Percentiles rank a stretch among this genome's conserved stretches.
phyloP scores from a whole-genome alignment of 169 alveolate species.

The Eimeria acervulina region DNA sequence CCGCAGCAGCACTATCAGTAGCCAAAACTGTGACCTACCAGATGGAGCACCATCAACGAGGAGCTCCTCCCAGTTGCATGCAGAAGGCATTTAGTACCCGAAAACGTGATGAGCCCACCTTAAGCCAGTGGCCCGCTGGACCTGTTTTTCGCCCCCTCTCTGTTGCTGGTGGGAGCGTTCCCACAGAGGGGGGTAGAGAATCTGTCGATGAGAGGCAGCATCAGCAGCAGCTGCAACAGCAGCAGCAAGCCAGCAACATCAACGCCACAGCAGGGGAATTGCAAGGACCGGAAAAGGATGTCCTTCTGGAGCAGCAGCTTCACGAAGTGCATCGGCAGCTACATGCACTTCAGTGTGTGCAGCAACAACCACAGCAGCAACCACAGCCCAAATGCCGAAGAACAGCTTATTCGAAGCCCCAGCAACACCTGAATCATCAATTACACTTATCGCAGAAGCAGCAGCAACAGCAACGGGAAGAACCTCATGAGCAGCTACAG shows the following conservation, averaged over 20 bases:
- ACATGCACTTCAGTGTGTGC: neutral
- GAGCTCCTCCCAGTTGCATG: neutral
- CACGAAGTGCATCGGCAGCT: constrained; percentile 30
- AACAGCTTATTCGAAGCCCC: neutral
- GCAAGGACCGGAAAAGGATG: neutral
- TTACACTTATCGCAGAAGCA: neutral
- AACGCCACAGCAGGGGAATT: neutral
- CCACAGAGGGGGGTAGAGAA: neutral
- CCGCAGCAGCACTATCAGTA: neutral
- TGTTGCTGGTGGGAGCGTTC: neutral
- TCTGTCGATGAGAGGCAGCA: neutral
- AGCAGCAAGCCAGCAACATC: neutral
- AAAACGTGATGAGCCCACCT: too few species aligned
- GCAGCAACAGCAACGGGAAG: constrained; percentile 21
- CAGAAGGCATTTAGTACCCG: neutral
- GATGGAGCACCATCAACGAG: constrained; percentile 6
- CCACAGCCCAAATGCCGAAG: neutral
- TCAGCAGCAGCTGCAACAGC: constrained; percentile 7
- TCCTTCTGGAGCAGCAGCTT: neutral
- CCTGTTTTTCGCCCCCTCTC: neutral
- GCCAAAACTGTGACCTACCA: neutral
- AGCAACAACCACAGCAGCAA: neutral
- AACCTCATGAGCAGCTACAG: neutral
- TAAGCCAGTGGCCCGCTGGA: neutral
- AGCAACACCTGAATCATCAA: constrained; percentile 10